Percentiles rank a stretch among this genome's conserved stretches.
Conservation (phyloP, 2,329 filamentous ascomycete species). For the Stemphylium vesicarium region DNA sequence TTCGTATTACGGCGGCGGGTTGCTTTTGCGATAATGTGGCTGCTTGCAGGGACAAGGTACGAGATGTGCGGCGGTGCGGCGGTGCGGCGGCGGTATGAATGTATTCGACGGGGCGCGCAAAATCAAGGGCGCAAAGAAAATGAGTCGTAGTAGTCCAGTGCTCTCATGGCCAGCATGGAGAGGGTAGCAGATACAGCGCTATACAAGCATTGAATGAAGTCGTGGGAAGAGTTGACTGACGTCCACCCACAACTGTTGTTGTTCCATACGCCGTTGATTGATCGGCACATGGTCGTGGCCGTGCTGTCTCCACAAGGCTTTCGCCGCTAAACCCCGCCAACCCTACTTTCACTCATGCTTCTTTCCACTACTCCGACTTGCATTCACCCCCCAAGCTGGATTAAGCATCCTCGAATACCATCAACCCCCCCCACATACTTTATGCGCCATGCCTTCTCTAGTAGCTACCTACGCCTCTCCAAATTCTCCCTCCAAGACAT, state of each 20-base stretch:
- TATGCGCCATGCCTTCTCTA: conserved; percentile 45
- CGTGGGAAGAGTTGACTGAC: conserved; percentile 11
- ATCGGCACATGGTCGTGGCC: conserved; percentile 8
- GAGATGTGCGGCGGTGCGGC: conserved; percentile 3
- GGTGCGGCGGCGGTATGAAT: not conserved
- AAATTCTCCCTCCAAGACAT: conserved; percentile 37
- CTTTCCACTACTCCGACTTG: not conserved
- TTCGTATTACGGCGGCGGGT: conserved; percentile 1
- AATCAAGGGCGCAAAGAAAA: not conserved
- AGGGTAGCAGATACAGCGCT: conserved; percentile 4
- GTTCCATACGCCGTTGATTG: conserved; percentile 4
- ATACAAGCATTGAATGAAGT: conserved; percentile 1
- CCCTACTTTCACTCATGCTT: not conserved
- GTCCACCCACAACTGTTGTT: not conserved
- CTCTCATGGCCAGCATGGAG: conserved; percentile 36
- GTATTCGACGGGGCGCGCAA: not conserved
- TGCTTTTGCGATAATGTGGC: conserved; percentile 14
- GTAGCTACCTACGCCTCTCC: conserved; percentile 63
- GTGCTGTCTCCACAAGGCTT: conserved; percentile 5
- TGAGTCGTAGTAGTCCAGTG: not conserved
- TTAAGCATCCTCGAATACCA: no score
- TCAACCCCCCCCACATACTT: not conserved
- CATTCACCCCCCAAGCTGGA: not conserved
- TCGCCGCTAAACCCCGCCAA: conserved; percentile 11
- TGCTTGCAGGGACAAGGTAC: conserved; percentile 12